Percentiles rank a stretch among this genome's conserved stretches.
Evolutionary conservation across 2,329 filamentous ascomycete species (phyloP).

Genomic region (Ceratocystis albifundus): DNA sequence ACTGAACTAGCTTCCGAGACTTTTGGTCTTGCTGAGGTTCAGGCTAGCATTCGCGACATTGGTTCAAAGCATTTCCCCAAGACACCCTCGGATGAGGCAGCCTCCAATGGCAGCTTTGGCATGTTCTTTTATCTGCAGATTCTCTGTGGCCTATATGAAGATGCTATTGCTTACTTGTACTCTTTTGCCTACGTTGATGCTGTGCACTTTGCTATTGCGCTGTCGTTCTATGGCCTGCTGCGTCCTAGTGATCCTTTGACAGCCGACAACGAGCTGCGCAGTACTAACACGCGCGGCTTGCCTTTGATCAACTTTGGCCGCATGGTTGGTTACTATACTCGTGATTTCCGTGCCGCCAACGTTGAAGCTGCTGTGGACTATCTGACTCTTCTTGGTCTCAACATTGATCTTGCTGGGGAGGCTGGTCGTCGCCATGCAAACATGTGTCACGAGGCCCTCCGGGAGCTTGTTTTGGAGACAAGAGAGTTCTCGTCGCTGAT

Average conservation of each 20-base stretch:
- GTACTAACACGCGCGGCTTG: slow-evolving; percentile 53
- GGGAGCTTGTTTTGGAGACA: slow-evolving; percentile 91
- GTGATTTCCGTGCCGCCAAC: slow-evolving; percentile 85
- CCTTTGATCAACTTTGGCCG: slow-evolving; percentile 89
- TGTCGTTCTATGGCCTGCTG: slow-evolving; percentile 80
- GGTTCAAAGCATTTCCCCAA: slow-evolving; percentile 85
- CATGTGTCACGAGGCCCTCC: slow-evolving; percentile 83
- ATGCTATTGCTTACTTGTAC: slow-evolving; percentile 84
- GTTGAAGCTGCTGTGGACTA: slow-evolving; percentile 89
- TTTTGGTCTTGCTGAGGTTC: slow-evolving; percentile 56
- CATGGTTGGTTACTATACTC: slow-evolving; percentile 89
- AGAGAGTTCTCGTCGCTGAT: slow-evolving; percentile 89
- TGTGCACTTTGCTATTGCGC: slow-evolving; percentile 83
- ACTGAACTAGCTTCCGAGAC: slow-evolving; percentile 55
- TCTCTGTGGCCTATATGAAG: slow-evolving; percentile 84
- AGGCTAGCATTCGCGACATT: slow-evolving; percentile 73
- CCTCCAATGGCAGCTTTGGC: slow-evolving; percentile 58
- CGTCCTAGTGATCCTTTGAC: slow-evolving; percentile 72
- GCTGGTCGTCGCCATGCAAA: slow-evolving; percentile 64
- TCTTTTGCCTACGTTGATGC: slow-evolving; percentile 84
- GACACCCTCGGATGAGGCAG: slow-evolving; percentile 55
- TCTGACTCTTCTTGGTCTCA: slow-evolving; percentile 80
- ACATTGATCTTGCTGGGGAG: slow-evolving; percentile 65
- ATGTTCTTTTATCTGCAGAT: slow-evolving; percentile 92
- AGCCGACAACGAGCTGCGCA: slow-evolving; percentile 58